phyloP scores from a whole-genome alignment of 768 basidiomycete genomes.

The Cystobasidium ongulense region DNA sequence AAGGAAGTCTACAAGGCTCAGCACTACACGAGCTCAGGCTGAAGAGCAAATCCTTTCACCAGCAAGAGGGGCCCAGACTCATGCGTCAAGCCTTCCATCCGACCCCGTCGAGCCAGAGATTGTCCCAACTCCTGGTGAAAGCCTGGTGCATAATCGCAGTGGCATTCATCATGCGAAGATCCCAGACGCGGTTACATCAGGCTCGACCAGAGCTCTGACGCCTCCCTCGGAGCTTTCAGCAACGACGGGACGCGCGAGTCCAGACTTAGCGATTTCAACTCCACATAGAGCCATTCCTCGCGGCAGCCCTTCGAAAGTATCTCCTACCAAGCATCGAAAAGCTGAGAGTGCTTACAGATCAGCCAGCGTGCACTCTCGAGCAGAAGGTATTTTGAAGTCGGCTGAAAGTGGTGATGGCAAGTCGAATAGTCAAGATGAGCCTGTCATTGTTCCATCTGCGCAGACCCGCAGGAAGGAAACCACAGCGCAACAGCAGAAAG shows the following conservation, averaged over 20 bases:
- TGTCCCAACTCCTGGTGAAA: no score
- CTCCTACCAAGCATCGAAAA: neutral
- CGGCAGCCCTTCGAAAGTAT: neutral
- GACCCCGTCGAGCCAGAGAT: no score
- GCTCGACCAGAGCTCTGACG: no score
- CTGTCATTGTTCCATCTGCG: neutral
- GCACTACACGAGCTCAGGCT: neutral
- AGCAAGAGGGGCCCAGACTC: no score
- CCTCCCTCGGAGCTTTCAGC: neutral
- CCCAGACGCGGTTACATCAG: no score
- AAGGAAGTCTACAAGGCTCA: neutral
- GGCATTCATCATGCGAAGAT: no score
- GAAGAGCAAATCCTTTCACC: no score
- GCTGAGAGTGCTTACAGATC: neutral
- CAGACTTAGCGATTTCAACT: neutral
- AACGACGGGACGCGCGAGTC: neutral
- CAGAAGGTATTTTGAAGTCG: neutral
- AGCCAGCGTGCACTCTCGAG: neutral
- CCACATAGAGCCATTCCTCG: neutral
- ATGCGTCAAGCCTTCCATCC: no score
- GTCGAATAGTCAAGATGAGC: neutral
- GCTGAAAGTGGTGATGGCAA: neutral
- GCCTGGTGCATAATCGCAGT: no score
- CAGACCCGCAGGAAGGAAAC: neutral
- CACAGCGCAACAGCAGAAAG: neutral